Evolutionary conservation across 345 rosid species (phyloP).

Genomic region (Hevea brasiliensis): DNA sequence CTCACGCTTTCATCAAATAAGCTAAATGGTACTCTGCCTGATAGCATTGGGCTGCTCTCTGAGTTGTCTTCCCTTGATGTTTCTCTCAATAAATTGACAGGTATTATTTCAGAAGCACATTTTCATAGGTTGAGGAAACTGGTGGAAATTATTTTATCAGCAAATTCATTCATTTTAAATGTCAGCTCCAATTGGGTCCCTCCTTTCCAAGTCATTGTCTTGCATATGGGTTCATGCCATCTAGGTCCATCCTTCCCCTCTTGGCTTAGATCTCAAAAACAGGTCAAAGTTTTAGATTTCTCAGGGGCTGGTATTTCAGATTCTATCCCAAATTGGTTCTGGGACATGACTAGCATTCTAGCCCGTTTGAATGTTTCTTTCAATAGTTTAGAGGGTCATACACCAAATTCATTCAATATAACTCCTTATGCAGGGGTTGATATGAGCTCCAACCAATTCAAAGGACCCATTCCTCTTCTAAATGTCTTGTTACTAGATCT

Average conservation of each 20-base stretch:
- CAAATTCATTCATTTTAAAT: constrained; percentile 40
- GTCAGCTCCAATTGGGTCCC: constrained; percentile 51
- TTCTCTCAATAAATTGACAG: constrained; percentile 44
- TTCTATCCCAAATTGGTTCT: constrained; percentile 47
- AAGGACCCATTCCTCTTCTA: constrained; percentile 18
- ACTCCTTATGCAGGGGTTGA: constrained; percentile 10
- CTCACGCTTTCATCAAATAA: constrained; percentile 16
- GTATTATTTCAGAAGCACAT: constrained; percentile 40
- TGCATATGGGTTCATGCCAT: constrained; percentile 48
- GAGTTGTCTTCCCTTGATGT: constrained; percentile 36
- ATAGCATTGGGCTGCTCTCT: constrained; percentile 42
- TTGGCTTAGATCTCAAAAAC: constrained; percentile 57
- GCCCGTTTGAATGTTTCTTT: constrained; percentile 11
- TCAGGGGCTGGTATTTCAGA: constrained; percentile 46
- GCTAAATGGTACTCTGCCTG: constrained; percentile 51
- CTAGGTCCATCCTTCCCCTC: constrained; percentile 53
- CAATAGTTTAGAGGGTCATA: constrained; percentile 10
- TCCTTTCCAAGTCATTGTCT: constrained; percentile 43
- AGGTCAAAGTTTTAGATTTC: constrained; percentile 38
- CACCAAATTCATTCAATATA: not conserved
- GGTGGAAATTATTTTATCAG: constrained; percentile 32
- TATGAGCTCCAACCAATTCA: constrained; percentile 21
- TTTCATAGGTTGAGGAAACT: constrained; percentile 40
- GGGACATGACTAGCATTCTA: constrained; percentile 21
- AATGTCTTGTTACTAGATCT: not conserved